phyloP scores from a whole-genome alignment of 345 rosid genomes.

The Aegle marmelos region DNA sequence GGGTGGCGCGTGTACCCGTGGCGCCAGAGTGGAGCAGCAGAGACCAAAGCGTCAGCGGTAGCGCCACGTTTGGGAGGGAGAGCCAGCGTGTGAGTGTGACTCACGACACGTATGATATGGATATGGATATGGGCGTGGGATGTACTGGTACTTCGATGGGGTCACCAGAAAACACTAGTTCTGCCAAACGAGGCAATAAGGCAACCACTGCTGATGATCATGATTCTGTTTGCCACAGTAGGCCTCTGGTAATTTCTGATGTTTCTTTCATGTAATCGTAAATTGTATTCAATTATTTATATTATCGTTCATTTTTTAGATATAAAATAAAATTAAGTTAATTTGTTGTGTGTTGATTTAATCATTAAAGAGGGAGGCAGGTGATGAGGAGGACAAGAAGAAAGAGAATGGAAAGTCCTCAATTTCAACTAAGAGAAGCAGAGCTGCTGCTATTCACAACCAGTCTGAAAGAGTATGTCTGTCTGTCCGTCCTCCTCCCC shows the following conservation, averaged over 20 bases:
- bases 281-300: background rate
- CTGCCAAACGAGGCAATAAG: slow-evolving; percentile 27
- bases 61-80: slow-evolving; percentile 53
- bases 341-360: too few species aligned
- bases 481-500: background rate
- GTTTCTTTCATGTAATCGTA: background rate
- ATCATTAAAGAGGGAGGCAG: slow-evolving; percentile 29
- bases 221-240: slow-evolving; percentile 73
- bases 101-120: slow-evolving; percentile 54
- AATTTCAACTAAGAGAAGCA: slow-evolving; percentile 67
- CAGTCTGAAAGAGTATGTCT: slow-evolving; percentile 90
- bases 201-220: slow-evolving; percentile 50
- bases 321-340: too few species aligned
- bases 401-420: slow-evolving; percentile 58
- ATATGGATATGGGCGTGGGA: slow-evolving; percentile 23
- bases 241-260: slow-evolving; percentile 40
- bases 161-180: slow-evolving; percentile 53
- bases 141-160: slow-evolving; percentile 58
- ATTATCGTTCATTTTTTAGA: background rate
- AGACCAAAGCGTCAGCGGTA: slow-evolving; percentile 55
- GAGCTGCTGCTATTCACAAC: slow-evolving; percentile 96
- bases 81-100: slow-evolving; percentile 44
- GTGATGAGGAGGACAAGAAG: slow-evolving; percentile 41
- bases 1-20: slow-evolving; percentile 37
- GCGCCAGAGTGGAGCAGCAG: slow-evolving; percentile 63